These are phyloP conservation scores for Aschersonia sp. DNA, from an alignment of 2,329 filamentous ascomycete genomes.

Conservation along the genomic window DNA sequence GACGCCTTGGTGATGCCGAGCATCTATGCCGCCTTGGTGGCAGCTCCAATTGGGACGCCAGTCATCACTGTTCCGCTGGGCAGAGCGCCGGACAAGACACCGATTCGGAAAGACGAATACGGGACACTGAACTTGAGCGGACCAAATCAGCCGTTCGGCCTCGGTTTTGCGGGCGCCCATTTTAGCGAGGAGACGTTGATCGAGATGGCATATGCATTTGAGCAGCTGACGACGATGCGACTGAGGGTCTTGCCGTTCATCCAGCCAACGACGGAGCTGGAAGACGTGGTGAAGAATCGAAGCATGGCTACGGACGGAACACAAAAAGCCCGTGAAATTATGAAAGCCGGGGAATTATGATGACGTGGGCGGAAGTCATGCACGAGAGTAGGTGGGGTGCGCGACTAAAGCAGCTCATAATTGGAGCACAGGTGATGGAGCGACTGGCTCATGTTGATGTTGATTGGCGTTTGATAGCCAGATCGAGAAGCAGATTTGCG, in stretches of 20 bases:
- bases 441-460: too few species aligned
- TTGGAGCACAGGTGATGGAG: too few species aligned
- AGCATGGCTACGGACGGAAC: background rate
- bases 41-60: slow-evolving; percentile 43
- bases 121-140: slow-evolving; percentile 31
- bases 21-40: slow-evolving; percentile 26
- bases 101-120: slow-evolving; percentile 26
- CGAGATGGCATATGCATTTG: slow-evolving; percentile 52
- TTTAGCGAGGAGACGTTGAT: slow-evolving; percentile 48
- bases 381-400: too few species aligned
- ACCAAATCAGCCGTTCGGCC: slow-evolving; percentile 45
- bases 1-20: slow-evolving; percentile 48
- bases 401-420: too few species aligned
- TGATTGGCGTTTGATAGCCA: too few species aligned
- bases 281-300: slow-evolving; percentile 7
- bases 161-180: slow-evolving; percentile 43
- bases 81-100: slow-evolving; percentile 34
- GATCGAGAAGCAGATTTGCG: too few species aligned
- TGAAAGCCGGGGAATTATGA: background rate
- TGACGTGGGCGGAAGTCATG: too few species aligned
- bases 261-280: slow-evolving; percentile 16
- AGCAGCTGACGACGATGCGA: slow-evolving; percentile 35
- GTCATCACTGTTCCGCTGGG: slow-evolving; percentile 49
- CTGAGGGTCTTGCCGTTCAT: slow-evolving; percentile 13
- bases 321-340: background rate